Evolutionary conservation across 2,329 filamentous ascomycete genomes (phyloP), one percentile per base, ranked within the genome.

Genomic region (Fusarium anthophilum): DNA sequence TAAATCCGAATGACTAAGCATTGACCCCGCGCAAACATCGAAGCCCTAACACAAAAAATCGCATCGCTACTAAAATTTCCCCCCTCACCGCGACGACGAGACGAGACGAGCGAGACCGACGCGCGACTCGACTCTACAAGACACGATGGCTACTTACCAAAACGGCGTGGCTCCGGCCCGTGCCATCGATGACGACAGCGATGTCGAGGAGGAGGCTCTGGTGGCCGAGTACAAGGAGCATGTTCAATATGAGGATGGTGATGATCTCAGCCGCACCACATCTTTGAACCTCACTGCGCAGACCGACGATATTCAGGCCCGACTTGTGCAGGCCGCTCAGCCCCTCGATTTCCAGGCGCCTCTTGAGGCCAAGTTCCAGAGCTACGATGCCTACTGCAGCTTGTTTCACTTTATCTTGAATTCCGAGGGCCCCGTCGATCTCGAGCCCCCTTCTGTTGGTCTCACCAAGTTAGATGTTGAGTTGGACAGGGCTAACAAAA

Each of bases 361-460:
- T 39, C 90, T 99, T 64, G 96, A 98, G 85, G 94, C 94, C 84
- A 98, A 98, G 87, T 98, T 98, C 87, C 92, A 94, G 84, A 98
- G 95, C 87, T 99, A 99, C 89, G 96, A 99, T 87, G 94, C 94
- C 83, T 99, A 99, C 90, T 99, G 96, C 92, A 98, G 94, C 85
- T 88, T 99, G 79, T 99, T 99, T 88, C 96, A 99, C 87, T 98
- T 94, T 86, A 98, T 99, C 84, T 88, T 99, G 82, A 99, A 99
- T 90, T 98, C 96, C 57, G 96, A 98, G 78, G 96, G 96, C n/a
- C 96, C 96, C 22, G 96, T 99, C 69, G 96, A 99, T 82, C 88
- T 99, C 78, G 96, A 99, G 84, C 93, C 96, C 76, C 96, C 96
- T 78, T 98, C 95, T 83, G 96, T 98, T 88, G 86, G 94, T 89